phyloP scores from a whole-genome alignment of 768 basidiomycete genomes.

The Suillus subluteus region DNA sequence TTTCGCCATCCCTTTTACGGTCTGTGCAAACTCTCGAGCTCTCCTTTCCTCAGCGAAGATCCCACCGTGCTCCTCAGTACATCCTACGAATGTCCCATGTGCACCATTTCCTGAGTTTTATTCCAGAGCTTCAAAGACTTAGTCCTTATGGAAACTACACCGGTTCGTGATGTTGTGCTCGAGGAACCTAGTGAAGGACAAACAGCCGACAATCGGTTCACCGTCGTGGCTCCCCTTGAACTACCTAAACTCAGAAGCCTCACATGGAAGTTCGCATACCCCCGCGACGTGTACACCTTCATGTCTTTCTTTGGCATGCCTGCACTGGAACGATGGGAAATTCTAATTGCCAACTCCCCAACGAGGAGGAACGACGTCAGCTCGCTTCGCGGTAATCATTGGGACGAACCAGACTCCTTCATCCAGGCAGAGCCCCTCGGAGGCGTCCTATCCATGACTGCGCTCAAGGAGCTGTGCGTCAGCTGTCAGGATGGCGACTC shows the following conservation, averaged over 20 bases:
- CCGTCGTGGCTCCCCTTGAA: constrained; percentile 30
- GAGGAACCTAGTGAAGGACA: constrained; percentile 20
- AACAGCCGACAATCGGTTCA: constrained; percentile 7
- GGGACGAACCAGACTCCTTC: constrained; percentile 32
- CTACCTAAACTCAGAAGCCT: constrained; percentile 46
- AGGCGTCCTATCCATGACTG: constrained; percentile 28
- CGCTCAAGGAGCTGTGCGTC: constrained; percentile 47
- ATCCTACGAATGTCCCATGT: constrained; percentile 45
- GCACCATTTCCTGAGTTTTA: constrained; percentile 38
- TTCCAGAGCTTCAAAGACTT: constrained; percentile 47
- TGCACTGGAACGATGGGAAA: constrained; percentile 45
- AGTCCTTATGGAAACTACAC: constrained; percentile 45
- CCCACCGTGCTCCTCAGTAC: constrained; percentile 32
- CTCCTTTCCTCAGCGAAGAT: constrained; percentile 38
- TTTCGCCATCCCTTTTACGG: constrained; percentile 40
- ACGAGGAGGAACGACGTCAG: constrained; percentile 30
- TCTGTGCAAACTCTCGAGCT: constrained; percentile 48
- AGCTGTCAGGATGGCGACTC: constrained; percentile 46
- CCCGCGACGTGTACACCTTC: constrained; percentile 46
- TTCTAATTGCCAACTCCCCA: constrained; percentile 43
- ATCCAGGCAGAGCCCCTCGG: constrained; percentile 32
- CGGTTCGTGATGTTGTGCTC: constrained; percentile 39
- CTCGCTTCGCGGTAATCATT: constrained; percentile 35
- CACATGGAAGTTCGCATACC: constrained; percentile 51
- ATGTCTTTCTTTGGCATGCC: constrained; percentile 46